A percentile compares a stretch with the other conserved stretches of the same genome.
phyloP scores from a whole-genome alignment of 179 eudicot species.

The Actinidia arguta region DNA sequence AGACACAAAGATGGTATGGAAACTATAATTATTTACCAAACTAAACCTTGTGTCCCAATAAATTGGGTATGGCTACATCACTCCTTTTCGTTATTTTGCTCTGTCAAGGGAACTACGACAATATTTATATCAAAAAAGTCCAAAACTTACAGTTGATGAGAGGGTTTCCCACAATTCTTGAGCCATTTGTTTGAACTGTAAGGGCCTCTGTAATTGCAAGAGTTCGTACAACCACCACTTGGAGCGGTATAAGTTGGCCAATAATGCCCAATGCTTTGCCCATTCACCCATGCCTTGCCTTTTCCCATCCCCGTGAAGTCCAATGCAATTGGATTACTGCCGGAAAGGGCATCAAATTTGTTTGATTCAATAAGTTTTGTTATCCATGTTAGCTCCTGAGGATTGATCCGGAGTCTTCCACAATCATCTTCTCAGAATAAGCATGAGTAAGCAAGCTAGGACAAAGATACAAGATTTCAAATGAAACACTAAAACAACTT shows the following conservation, averaged over 20 bases:
- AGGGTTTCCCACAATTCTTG: slow-evolving; percentile 73
- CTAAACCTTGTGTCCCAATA: too few species aligned
- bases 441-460: not conserved
- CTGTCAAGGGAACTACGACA: too few species aligned
- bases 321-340: slow-evolving; percentile 72
- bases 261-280: slow-evolving; percentile 95
- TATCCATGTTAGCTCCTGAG: slow-evolving; percentile 17
- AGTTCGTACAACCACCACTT: slow-evolving; percentile 58
- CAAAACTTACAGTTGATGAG: slow-evolving; percentile 74
- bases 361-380: slow-evolving; percentile 42
- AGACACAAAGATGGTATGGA: not conserved
- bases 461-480: slow-evolving; percentile 7
- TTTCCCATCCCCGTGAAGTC: slow-evolving; percentile 92
- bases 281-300: slow-evolving; percentile 98
- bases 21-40: not conserved
- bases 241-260: slow-evolving; percentile 74
- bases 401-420: not conserved
- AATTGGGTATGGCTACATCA: too few species aligned
- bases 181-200: slow-evolving; percentile 50
- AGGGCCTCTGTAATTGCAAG: slow-evolving; percentile 59
- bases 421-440: not conserved
- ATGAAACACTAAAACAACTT: not conserved
- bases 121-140: not conserved
- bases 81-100: too few species aligned
- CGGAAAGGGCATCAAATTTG: slow-evolving; percentile 72